Conservation (phyloP, 2,329 filamentous ascomycete species). For the Helicocarpus griseus region DNA sequence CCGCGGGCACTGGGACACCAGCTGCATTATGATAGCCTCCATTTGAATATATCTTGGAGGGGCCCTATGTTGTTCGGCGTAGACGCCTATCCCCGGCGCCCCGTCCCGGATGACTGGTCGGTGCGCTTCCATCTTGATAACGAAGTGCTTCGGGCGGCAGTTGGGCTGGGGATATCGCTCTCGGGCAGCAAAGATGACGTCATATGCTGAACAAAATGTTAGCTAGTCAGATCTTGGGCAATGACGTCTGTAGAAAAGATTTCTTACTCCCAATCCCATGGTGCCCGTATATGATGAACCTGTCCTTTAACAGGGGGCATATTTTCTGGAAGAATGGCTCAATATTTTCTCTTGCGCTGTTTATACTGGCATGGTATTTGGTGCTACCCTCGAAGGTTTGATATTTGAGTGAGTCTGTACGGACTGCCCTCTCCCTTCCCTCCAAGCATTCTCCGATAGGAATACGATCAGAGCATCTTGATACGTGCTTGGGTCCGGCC, state of each 20-base stretch:
- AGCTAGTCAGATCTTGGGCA: too few species aligned
- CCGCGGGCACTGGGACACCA: conserved; percentile 16
- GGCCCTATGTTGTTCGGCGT: conserved; percentile 1
- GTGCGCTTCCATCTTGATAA: conserved; percentile 15
- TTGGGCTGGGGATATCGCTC: conserved; percentile 4
- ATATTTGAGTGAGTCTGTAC: not conserved
- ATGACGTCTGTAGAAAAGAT: too few species aligned
- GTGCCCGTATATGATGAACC: conserved; percentile 8
- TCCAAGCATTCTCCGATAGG: not conserved
- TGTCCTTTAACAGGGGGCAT: not conserved
- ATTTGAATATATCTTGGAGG: conserved; percentile 15
- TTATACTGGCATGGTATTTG: not conserved
- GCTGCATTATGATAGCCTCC: conserved; percentile 20
- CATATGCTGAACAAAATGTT: conserved; percentile 13
- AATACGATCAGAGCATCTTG: not conserved
- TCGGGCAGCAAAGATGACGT: conserved; percentile 14
- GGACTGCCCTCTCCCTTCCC: not conserved
- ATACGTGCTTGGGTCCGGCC: not conserved
- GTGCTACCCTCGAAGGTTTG: not conserved
- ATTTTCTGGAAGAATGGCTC: not conserved
- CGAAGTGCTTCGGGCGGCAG: conserved; percentile 10
- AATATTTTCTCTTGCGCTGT: not conserved
- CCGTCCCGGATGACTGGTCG: not conserved
- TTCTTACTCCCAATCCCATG: conserved; percentile 9
- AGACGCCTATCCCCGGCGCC: conserved; percentile 2